These are phyloP conservation scores for Ascochyta viciae-villosae DNA, from an alignment of 2,329 filamentous ascomycete genomes.

Conservation along the genomic window DNA sequence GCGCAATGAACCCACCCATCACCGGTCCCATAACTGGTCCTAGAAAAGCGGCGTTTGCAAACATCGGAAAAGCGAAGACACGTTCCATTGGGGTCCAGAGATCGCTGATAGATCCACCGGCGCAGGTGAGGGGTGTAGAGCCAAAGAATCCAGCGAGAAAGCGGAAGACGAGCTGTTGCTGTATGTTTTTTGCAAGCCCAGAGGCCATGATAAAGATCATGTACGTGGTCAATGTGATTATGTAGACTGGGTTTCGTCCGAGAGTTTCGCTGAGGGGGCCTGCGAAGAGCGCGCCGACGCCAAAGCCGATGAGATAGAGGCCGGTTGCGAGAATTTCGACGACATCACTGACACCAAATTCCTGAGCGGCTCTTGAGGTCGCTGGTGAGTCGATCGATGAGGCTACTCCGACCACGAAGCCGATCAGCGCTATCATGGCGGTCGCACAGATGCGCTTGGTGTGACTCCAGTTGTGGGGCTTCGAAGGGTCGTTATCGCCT, in stretches of 20 bases:
- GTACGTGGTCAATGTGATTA: conserved; percentile 32
- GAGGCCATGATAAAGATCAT: conserved; percentile 44
- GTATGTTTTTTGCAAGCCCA: conserved; percentile 53
- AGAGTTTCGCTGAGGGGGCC: conserved; percentile 59
- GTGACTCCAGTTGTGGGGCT: conserved; percentile 49
- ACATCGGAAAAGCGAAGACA: conserved; percentile 35
- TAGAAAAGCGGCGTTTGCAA: conserved; percentile 27
- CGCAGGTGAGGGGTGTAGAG: conserved; percentile 40
- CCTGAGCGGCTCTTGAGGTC: conserved; percentile 56
- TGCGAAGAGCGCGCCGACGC: conserved; percentile 46
- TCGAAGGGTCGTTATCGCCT: conserved; percentile 43
- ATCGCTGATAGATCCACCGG: conserved; percentile 29
- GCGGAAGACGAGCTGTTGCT: conserved; percentile 57
- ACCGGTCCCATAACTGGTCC: conserved; percentile 55
- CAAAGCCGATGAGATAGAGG: conserved; percentile 57
- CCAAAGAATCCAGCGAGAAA: conserved; percentile 60
- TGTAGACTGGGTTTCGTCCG: conserved; percentile 51
- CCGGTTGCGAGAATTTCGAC: conserved; percentile 57
- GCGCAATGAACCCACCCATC: conserved; percentile 33
- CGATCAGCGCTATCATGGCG: conserved; percentile 50
- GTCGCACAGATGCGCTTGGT: conserved; percentile 42
- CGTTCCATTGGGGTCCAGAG: conserved; percentile 32
- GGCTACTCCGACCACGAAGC: conserved; percentile 59
- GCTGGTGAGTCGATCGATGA: conserved; percentile 62
- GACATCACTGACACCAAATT: conserved; percentile 54